phyloP scores from a whole-genome alignment of 2,329 filamentous ascomycete genomes.

The Talaromyces funiculosus region DNA sequence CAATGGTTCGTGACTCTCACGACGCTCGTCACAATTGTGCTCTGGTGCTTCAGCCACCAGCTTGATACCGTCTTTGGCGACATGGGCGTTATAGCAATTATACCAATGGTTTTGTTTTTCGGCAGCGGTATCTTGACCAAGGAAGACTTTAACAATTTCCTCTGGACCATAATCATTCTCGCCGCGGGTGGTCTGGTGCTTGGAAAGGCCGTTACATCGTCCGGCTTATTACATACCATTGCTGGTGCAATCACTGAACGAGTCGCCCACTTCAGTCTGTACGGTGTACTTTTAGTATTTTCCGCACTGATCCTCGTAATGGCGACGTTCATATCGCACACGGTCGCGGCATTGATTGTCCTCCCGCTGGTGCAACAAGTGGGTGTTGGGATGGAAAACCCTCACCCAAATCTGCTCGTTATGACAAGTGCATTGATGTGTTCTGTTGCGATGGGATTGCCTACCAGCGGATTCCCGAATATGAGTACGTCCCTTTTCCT shows the following conservation, averaged over 20 bases:
- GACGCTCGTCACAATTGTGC: constrained; percentile 73
- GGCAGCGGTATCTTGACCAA: constrained; percentile 94
- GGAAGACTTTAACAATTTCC: constrained; percentile 99
- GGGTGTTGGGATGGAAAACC: constrained; percentile 75
- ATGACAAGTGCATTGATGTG: constrained; percentile 97
- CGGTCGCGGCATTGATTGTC: constrained; percentile 91
- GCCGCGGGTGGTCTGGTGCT: constrained; percentile 88
- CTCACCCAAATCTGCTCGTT: constrained; percentile 88
- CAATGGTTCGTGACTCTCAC: constrained; percentile 90
- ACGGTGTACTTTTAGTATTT: constrained; percentile 82
- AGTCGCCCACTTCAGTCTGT: constrained; percentile 75
- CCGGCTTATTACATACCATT: constrained; percentile 83
- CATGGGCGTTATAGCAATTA: constrained; percentile 97
- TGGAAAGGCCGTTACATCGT: constrained; percentile 90
- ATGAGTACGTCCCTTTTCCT: constrained; percentile 71
- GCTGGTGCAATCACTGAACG: constrained; percentile 67
- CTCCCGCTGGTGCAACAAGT: constrained; percentile 84
- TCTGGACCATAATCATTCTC: constrained; percentile 99
- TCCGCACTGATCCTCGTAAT: constrained; percentile 79
- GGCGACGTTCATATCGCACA: constrained; percentile 96
- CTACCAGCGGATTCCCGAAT: constrained; percentile 94
- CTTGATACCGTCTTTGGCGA: constrained; percentile 85
- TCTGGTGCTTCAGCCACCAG: constrained; percentile 92
- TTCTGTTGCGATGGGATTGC: constrained; percentile 92
- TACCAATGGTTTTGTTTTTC: constrained; percentile 93